Percentiles rank a stretch among this genome's conserved stretches.
Conservation (phyloP, 768 basidiomycete genomes). For the Pulveroboletus sp. region DNA sequence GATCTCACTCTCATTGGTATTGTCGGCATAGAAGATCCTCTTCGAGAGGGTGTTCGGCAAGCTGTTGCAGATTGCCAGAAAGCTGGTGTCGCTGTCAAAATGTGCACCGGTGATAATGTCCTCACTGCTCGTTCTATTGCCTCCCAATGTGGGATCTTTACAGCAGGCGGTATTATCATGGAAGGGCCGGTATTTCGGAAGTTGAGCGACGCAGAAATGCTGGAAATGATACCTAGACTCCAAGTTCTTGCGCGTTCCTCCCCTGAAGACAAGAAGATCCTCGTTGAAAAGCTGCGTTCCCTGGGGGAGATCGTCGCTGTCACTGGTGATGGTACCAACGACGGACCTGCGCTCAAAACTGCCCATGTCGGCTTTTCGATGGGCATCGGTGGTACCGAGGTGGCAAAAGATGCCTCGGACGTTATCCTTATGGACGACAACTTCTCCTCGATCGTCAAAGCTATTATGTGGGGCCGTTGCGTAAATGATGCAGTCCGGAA, state of each 20-base stretch:
- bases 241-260: constrained; percentile 97
- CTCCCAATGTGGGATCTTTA: constrained; percentile 92
- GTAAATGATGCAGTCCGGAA: constrained; percentile 98
- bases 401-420: constrained; percentile 98
- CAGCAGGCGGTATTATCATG: constrained; percentile 92
- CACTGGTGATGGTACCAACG: constrained; percentile 97
- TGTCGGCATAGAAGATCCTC: constrained; percentile 93
- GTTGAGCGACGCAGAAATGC: constrained; percentile 61
- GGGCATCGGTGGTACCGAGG: constrained; percentile 95
- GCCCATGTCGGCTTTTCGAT: constrained; percentile 97
- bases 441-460: constrained; percentile 92
- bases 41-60: constrained; percentile 83
- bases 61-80: constrained; percentile 83
- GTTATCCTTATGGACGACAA: constrained; percentile 99
- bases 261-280: constrained; percentile 92
- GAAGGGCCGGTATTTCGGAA: constrained; percentile 92
- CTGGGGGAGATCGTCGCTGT: constrained; percentile 92
- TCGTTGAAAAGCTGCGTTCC: constrained; percentile 82
- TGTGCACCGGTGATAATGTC: constrained; percentile 98
- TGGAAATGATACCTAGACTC: constrained; percentile 83
- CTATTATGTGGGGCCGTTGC: constrained; percentile 98
- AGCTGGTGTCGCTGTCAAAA: constrained; percentile 92
- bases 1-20: constrained; percentile 86
- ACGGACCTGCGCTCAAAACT: constrained; percentile 92
- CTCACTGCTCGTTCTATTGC: constrained; percentile 96